Conservation (phyloP, 1,284 basidiomycete genomes). For the Tremellales sp. region DNA sequence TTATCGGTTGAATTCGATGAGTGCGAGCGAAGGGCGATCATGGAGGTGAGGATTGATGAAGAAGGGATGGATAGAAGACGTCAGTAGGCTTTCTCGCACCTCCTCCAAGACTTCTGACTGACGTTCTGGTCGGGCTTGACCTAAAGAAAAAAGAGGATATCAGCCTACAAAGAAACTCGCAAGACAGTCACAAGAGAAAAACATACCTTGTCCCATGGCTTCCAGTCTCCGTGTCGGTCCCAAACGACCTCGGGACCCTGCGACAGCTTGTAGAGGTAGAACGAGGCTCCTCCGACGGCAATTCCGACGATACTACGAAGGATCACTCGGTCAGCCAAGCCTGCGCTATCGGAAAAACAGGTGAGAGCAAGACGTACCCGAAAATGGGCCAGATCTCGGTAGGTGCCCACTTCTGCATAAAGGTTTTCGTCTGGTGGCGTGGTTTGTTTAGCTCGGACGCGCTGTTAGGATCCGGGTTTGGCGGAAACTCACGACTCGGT, state of each 20-base stretch:
- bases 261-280: conserved; percentile 42
- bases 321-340: background rate
- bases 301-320: conserved; percentile 32
- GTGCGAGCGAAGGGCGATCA: background rate
- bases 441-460: too few species aligned
- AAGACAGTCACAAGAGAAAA: background rate
- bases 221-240: conserved; percentile 45
- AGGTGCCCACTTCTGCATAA: conserved; percentile 30
- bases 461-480: too few species aligned
- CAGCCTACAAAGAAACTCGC: background rate
- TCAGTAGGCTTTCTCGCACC: background rate
- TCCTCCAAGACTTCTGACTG: conserved; percentile 7
- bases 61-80: background rate
- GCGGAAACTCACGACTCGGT: too few species aligned
- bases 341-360: background rate
- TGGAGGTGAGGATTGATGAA: background rate
- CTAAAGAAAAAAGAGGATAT: conserved; percentile 1
- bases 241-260: conserved; percentile 46
- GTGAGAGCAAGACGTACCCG: conserved; percentile 20
- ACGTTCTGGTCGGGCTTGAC: conserved; percentile 47
- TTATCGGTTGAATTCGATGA: background rate
- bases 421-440: conserved; percentile 11
- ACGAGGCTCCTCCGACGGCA: conserved; percentile 37
- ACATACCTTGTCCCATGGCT: conserved; percentile 43
- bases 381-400: conserved; percentile 38